Evolutionary conservation across 306 rosid species (phyloP).

Genomic region (Lupinus albus): DNA sequence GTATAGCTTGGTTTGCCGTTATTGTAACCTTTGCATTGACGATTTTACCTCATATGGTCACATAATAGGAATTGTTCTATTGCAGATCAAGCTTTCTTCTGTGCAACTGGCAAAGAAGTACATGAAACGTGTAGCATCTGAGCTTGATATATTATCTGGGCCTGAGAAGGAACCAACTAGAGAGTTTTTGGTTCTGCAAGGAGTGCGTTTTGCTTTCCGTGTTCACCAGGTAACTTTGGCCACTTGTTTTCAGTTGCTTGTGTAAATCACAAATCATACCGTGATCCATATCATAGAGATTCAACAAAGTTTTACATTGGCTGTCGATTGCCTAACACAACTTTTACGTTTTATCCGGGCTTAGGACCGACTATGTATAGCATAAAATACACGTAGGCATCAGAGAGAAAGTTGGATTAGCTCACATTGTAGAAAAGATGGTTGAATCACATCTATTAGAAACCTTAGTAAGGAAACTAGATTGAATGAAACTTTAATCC

Average conservation of each 20-base stretch:
- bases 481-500: too few relatives aligned
- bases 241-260: not conserved
- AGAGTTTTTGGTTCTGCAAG: constrained; percentile 83
- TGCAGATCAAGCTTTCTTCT: constrained; percentile 91
- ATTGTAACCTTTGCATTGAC: constrained; percentile 1
- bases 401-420: too few relatives aligned
- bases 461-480: too few relatives aligned
- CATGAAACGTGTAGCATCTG: constrained; percentile 88
- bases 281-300: too few relatives aligned
- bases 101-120: constrained; percentile 89
- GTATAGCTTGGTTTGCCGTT: not conserved
- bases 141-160: constrained; percentile 74
- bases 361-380: too few relatives aligned
- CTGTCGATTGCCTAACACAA: too few relatives aligned
- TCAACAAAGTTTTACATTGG: too few relatives aligned
- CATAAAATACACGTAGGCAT: too few relatives aligned
- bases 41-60: constrained; percentile 33
- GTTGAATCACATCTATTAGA: too few relatives aligned
- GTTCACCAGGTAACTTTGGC: constrained; percentile 76
- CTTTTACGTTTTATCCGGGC: too few relatives aligned
- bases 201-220: constrained; percentile 93
- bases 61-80: constrained; percentile 1
- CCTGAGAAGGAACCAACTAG: constrained; percentile 86
- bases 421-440: too few relatives aligned
- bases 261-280: not conserved